Base-by-base conservation (phyloP, 306 rosid species). In the Fragaria nilgerrensis region DNA sequence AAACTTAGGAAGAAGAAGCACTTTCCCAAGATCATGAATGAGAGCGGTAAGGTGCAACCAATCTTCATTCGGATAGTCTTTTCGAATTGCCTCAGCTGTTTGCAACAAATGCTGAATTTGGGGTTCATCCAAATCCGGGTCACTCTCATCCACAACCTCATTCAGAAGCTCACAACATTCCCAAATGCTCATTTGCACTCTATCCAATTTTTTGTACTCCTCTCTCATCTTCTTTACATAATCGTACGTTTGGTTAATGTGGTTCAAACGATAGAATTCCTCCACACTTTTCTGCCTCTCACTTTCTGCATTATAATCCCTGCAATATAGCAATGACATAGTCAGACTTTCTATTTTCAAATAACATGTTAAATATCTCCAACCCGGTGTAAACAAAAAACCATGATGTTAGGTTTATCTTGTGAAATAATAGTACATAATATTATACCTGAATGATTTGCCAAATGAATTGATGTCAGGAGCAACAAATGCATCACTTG, bases 221-320 rank as follows among this genome's bases (percentile, higher is more conserved):
- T 69, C 74, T 41, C 85, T 74, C 85, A 69, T 82, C 56, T 22
- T 83, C 58, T 70, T 78, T 34, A 83, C 86, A 53, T 49, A 78
- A 25, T 78, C 59, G 63, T 75, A 70, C 61, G 86, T 82, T 20
- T 83, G 86, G 74, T 78, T 62, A 25, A 75, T 70, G 69, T 78
- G 86, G 48, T 84, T 81, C 67, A 74, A 17, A 45, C 36, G 41
- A 5, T 84, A 84, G 55, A 84, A 43, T 27, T 50, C 34, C n/a
- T 69, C 58, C 61, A 65, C 66, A 1, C 37, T 7, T 5, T 37
- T 41, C 73, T 36, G 79, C 36, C 61, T 50, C 68, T 76, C 73
- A 14, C 45, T 76, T 10, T 76, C 39, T 20, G 10, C 64, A 50
- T 76, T 34, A 20, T 37, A 50, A 10, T 64, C 76, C 73, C 87